Base-by-base conservation (phyloP, 345 rosid genomes). In the Eucalyptus curtisii region DNA sequence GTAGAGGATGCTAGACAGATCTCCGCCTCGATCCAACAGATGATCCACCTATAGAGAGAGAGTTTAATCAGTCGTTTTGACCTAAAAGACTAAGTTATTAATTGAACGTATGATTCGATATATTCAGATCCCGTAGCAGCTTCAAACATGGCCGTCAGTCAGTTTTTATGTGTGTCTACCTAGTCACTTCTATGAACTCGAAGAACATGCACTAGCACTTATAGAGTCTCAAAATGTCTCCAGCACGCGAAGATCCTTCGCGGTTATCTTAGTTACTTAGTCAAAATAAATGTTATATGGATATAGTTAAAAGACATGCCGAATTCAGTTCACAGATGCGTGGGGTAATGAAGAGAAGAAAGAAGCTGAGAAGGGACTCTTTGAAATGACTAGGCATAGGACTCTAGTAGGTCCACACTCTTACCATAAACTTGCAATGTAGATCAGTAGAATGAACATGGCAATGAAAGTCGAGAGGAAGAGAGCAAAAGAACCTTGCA, bases 1-100 rank as follows among this genome's bases (percentile, higher is more conserved):
- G 89, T 91, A 92, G 12, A 96, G 90, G 86, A 97, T 94, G 86
- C 92, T 86, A 2, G 98, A 93, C 47, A 97, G 91, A 91, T 95
- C 97, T 90, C 92, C 95, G 85, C 96, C 97, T 90, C 89, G 94
- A 87, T 92, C 94, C 82, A 93, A 95, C 93, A 95, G 84, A 93
- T 94, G 93, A 89, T 95, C 92, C 88, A 97, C 99, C 99, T 97
- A 89, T 47, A 49, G 47, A 61, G 7, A 61, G 7, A 40, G 25
- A 76, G 47, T 40, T 20, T 20, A 76, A 71, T 71, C 15, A 5
- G 15, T 76, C 15, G 24, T 76, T 33, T 9, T 71, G 45, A 76
- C 47, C 27, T 76, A 40, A 76, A 76, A 20, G 47, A 76, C 7
- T 40, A 37, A 71, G 45, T 44, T 40, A 37, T 76, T 19, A 76